Evolutionary conservation across 345 rosid species (phyloP), one percentile per base, ranked within the genome.

Genomic region (Nasturtium officinale): DNA sequence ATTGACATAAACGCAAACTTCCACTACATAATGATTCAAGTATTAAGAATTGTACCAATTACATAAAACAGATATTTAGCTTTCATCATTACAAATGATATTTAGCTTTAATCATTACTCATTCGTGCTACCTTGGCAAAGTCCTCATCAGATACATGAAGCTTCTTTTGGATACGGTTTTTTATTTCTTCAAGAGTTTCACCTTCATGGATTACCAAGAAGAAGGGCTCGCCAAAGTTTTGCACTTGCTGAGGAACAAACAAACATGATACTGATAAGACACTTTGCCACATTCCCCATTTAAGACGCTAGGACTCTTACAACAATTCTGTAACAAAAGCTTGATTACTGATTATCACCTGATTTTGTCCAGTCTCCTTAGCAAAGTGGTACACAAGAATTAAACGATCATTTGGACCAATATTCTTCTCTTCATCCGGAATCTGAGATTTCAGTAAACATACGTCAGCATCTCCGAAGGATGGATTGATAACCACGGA

Each of bases 221-320:
- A 87, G 78, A 96, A 96, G 8, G 99, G 99, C 74, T 92, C 97
- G 16, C 99, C 99, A 72, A 96, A 96, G 82, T 92, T 96, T 75
- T 84, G 89, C 59, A 92, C 85, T 90, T 85, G 92, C 98, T 96
- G 84, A 50, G 17, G 52, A 77, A 79, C 61, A 64, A 46, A 57
- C 64, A 73, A 64, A 29, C 58, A 64, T 65, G 53, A 62, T 35
- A 47, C 46, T n/a, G 23, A 26, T 69, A 54, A 43, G 33, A 33
- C 43, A 30, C 35, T 20, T 20, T 66, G 53, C 35, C 46, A 28
- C 20, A 0, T 11, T 9, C 61, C 25, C 11, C 5, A 25, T 18
- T 47, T 10, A 50, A 18, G 12, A 53, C 1, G 1, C 66, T 12
- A 46, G 0, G 72, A 42, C 57, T 18, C 45, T 17, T 26, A 28